Conservation (phyloP, 805 yeast genomes). For the Yamadazyma sp. region DNA sequence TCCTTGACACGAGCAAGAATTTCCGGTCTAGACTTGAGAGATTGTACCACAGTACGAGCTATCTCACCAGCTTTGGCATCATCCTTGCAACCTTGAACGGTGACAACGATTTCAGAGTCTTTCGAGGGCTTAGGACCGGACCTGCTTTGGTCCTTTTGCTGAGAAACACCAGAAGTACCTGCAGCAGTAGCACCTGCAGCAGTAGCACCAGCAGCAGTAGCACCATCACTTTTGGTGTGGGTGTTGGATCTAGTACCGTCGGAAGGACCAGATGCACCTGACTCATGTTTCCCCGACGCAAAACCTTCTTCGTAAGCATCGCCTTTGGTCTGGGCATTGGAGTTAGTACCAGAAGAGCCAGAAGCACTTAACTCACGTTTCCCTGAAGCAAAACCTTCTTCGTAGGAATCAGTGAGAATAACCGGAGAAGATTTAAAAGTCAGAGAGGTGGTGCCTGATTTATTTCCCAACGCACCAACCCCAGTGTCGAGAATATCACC, state of each 20-base stretch:
- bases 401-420: conserved; percentile 1
- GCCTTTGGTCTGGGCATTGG: too few species aligned
- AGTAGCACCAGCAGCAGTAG: conserved; percentile 53
- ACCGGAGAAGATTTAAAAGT: too few species aligned
- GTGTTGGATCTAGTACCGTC: neutral
- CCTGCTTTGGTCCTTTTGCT: neutral
- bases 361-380: neutral
- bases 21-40: conserved; percentile 24
- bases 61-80: conserved; percentile 25
- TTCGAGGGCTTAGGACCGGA: conserved; percentile 13
- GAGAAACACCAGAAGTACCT: neutral
- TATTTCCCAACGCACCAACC: too few species aligned
- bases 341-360: neutral
- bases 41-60: conserved; percentile 28
- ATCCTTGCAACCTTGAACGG: conserved; percentile 29
- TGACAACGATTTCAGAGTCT: conserved; percentile 31
- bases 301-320: conserved; percentile 3
- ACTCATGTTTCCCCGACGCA: conserved; percentile 1
- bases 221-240: too few species aligned
- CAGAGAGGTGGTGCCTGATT: too few species aligned
- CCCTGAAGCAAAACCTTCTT: conserved; percentile 4
- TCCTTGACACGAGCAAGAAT: conserved; percentile 22
- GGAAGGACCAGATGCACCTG: neutral
- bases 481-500: too few species aligned
- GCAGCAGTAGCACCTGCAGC: conserved; percentile 3